Conservation (phyloP, 2,329 filamentous ascomycete genomes). For the Pseudophaeomoniella oleicola region DNA sequence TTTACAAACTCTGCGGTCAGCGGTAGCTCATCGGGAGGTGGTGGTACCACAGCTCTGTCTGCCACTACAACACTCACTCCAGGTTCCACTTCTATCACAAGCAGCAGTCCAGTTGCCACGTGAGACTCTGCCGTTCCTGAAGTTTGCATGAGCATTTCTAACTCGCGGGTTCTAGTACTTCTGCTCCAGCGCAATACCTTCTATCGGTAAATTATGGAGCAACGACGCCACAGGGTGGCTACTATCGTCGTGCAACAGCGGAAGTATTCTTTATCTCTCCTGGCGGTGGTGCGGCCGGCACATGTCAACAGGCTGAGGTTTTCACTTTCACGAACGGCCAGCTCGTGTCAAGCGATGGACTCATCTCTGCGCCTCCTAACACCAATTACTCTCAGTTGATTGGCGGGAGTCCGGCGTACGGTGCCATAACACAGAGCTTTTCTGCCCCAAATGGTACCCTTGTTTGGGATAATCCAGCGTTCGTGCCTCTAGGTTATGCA, state of each 20-base stretch:
- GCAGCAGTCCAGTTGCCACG: not conserved
- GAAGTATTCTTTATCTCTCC: not conserved
- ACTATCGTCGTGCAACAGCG: not conserved
- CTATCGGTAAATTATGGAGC: not conserved
- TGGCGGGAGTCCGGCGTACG: not conserved
- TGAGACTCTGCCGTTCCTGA: not conserved
- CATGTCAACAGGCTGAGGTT: not conserved
- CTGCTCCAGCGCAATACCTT: not conserved
- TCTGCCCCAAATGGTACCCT: conserved; percentile 4
- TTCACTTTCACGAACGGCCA: not conserved
- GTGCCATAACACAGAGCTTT: conserved; percentile 6
- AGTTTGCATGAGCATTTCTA: no score
- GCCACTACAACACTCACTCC: not conserved
- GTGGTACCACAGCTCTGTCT: not conserved
- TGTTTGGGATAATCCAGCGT: conserved; percentile 7
- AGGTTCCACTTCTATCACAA: not conserved
- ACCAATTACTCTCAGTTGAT: not conserved
- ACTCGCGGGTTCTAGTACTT: not conserved
- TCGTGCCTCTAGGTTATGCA: conserved; percentile 6
- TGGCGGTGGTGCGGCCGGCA: not conserved
- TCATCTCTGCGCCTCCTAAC: not conserved
- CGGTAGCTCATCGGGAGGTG: not conserved
- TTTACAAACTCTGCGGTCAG: no score
- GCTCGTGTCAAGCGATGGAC: not conserved
- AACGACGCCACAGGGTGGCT: not conserved